A percentile compares a stretch with the other conserved stretches of the same genome.
These are phyloP conservation scores for Platismatia glauca DNA, from an alignment of 495 filamentous ascomycete genomes.

Conservation along the genomic window DNA sequence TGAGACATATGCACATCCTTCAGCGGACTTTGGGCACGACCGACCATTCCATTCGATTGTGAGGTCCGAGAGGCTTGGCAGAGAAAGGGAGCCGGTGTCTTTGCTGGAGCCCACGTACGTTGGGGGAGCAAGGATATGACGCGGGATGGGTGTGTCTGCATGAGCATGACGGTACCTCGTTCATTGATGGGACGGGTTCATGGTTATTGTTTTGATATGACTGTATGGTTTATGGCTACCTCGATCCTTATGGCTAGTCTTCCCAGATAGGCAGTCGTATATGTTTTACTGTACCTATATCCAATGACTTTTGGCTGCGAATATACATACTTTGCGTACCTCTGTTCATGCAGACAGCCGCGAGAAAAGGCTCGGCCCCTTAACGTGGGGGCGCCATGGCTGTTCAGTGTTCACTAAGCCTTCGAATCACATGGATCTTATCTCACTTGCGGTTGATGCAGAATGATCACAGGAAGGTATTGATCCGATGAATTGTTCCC, in stretches of 20 bases:
- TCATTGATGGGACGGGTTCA: not conserved
- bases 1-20: not conserved
- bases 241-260: too few relatives aligned
- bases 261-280: too few relatives aligned
- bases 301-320: not conserved
- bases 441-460: too few relatives aligned
- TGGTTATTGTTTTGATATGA: not conserved
- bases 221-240: not conserved
- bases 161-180: not conserved
- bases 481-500: too few relatives aligned
- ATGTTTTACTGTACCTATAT: too few relatives aligned
- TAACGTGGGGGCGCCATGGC: not conserved
- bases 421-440: too few relatives aligned
- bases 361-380: not conserved
- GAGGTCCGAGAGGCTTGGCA: not conserved
- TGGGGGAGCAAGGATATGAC: not conserved
- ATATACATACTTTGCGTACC: too few relatives aligned
- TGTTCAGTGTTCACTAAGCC: too few relatives aligned
- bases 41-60: not conserved
- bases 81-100: not conserved
- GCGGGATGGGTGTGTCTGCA: not conserved
- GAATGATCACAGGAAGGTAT: too few relatives aligned
- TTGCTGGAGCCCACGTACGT: not conserved
- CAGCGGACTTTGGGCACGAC: not conserved
- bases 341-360: not conserved